These are phyloP conservation scores for Multifurca ochricompacta DNA, from an alignment of 768 basidiomycete genomes.

Conservation along the genomic window DNA sequence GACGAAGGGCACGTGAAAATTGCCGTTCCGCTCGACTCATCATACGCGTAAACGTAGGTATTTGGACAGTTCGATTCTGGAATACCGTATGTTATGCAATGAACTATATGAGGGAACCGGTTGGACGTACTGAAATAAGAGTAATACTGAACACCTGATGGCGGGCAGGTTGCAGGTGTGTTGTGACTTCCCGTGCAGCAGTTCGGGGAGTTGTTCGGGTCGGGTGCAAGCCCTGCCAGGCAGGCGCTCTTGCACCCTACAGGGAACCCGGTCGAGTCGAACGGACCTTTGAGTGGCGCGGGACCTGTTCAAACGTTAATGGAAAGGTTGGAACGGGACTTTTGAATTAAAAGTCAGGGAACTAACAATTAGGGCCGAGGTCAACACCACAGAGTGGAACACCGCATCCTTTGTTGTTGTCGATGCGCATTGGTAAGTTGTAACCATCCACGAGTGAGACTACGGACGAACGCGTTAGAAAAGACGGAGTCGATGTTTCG, in stretches of 20 bases:
- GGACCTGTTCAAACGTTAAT: slow-evolving; percentile 25
- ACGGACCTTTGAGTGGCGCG: slow-evolving; percentile 29
- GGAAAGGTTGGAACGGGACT: background rate
- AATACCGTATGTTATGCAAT: background rate
- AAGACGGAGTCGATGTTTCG: background rate
- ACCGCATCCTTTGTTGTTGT: slow-evolving; percentile 29
- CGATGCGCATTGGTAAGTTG: slow-evolving; percentile 31
- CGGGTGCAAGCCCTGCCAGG: slow-evolving; percentile 32
- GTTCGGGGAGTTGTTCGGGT: slow-evolving; percentile 46
- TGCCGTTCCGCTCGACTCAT: slow-evolving; percentile 39
- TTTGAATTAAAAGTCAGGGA: background rate
- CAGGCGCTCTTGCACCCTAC: slow-evolving; percentile 42
- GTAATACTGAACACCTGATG: slow-evolving; percentile 36
- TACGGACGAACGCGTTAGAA: slow-evolving; percentile 18
- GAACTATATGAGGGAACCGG: background rate
- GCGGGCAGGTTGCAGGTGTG: slow-evolving; percentile 49
- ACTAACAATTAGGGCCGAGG: slow-evolving; percentile 30
- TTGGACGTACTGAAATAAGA: slow-evolving; percentile 39
- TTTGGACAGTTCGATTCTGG: slow-evolving; percentile 38
- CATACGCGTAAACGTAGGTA: slow-evolving; percentile 46
- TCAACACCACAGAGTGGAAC: slow-evolving; percentile 32
- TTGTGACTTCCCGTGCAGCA: slow-evolving; percentile 54
- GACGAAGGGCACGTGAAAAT: slow-evolving; percentile 36
- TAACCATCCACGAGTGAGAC: slow-evolving; percentile 29
- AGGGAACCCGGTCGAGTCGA: slow-evolving; percentile 30